A percentile compares a stretch with the other conserved stretches of the same genome.
Evolutionary conservation across 164 flowering plant species (phyloP).

Genomic region (Magnolia officinalis): DNA sequence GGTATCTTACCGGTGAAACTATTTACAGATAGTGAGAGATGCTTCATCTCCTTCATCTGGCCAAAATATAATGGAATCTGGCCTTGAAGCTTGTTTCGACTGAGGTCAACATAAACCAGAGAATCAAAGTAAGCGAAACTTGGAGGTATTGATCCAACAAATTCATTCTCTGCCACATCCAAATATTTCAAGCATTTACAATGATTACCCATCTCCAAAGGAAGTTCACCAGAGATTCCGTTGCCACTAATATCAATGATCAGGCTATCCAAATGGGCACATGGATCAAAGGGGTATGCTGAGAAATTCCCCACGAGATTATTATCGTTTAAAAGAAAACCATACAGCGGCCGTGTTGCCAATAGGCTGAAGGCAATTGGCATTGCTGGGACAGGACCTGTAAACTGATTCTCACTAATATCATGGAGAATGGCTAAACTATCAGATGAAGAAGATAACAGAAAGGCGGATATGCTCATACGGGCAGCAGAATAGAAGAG

Average conservation of each 20-base stretch:
- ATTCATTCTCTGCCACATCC: conserved; percentile 64
- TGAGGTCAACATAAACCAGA: conserved; percentile 57
- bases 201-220: conserved; percentile 35
- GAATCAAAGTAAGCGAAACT: conserved; percentile 45
- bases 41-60: conserved; percentile 38
- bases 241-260: conserved; percentile 58
- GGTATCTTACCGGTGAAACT: conserved; percentile 66
- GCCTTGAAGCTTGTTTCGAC: conserved; percentile 56
- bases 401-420: conserved; percentile 61
- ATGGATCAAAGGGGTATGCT: conserved; percentile 48
- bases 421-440: conserved; percentile 49
- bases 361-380: conserved; percentile 47
- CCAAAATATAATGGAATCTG: conserved; percentile 55
- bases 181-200: conserved; percentile 53
- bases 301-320: conserved; percentile 53
- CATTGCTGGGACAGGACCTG: conserved; percentile 43
- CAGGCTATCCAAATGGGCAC: conserved; percentile 41
- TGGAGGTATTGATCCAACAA: conserved; percentile 54
- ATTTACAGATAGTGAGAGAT: conserved; percentile 63
- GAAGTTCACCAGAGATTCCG: conserved; percentile 51
- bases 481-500: conserved; percentile 35
- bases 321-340: conserved; percentile 58
- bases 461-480: conserved; percentile 12
- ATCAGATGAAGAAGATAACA: conserved; percentile 27
- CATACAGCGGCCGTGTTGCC: conserved; percentile 48